Percentiles rank a stretch among this genome's conserved stretches.
These are phyloP conservation scores for Ganoderma meredithae DNA, from an alignment of 1,284 basidiomycete species.

Conservation along the genomic window DNA sequence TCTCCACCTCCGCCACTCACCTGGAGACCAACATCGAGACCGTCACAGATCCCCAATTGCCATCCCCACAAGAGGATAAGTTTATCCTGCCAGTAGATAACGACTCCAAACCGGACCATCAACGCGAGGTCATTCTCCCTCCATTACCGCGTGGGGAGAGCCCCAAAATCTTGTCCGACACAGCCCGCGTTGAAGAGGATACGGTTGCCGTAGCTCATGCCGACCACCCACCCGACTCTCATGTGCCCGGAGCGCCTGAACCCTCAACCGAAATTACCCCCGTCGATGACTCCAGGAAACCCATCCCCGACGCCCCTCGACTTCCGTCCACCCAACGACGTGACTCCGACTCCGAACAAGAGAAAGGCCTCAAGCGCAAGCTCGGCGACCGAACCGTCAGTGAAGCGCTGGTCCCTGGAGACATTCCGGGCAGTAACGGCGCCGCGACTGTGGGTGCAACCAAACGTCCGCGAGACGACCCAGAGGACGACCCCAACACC, in stretches of 20 bases:
- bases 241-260: conserved; percentile 26
- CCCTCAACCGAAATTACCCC: conserved; percentile 11
- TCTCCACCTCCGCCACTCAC: not conserved
- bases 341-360: conserved; percentile 50
- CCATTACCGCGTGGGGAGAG: conserved; percentile 31
- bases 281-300: not conserved
- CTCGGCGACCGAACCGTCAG: conserved; percentile 54
- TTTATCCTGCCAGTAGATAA: not conserved
- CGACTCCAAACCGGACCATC: not conserved
- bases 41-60: conserved; percentile 1
- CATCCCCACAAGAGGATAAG: not conserved
- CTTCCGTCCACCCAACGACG: conserved; percentile 29
- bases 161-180: conserved; percentile 33
- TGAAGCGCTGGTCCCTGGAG: conserved; percentile 40
- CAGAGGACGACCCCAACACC: conserved; percentile 63
- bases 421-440: conserved; percentile 30
- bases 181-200: conserved; percentile 36
- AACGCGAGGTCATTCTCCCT: conserved; percentile 13
- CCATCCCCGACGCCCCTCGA: conserved; percentile 11
- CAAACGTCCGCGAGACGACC: conserved; percentile 51
- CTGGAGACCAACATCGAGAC: conserved; percentile 6
- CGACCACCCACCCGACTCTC: conserved; percentile 36
- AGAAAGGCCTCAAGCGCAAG: conserved; percentile 72
- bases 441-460: conserved; percentile 34
- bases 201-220: conserved; percentile 37